Evolutionary conservation across 2,329 filamentous ascomycete genomes (phyloP).

Genomic region (Venturia pyrina): DNA sequence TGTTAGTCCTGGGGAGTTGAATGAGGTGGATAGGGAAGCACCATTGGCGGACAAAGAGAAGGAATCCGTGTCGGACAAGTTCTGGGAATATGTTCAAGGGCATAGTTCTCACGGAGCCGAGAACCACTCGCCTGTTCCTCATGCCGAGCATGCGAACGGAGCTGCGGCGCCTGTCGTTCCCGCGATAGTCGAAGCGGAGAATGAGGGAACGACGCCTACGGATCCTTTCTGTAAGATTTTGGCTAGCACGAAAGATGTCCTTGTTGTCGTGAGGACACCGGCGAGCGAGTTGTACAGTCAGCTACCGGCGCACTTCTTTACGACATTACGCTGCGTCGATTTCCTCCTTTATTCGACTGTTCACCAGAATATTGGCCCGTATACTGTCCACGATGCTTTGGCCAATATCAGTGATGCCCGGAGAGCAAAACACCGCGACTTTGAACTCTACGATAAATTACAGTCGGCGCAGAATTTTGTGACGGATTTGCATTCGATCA

Average conservation of each 20-base stretch:
- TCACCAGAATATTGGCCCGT: slow-evolving; percentile 12
- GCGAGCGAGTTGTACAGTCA: slow-evolving; percentile 12
- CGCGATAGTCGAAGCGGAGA: not conserved
- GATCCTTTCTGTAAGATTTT: slow-evolving; percentile 9
- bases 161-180: not conserved
- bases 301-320: slow-evolving; percentile 13
- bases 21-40: not conserved
- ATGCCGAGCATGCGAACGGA: slow-evolving; percentile 4
- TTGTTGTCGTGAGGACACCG: slow-evolving; percentile 14
- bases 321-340: slow-evolving; percentile 12
- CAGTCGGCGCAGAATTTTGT: slow-evolving; percentile 15
- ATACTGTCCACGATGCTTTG: slow-evolving; percentile 14
- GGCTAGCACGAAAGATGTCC: slow-evolving; percentile 8
- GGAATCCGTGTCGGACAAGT: slow-evolving; percentile 7
- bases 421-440: slow-evolving; percentile 12
- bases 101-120: slow-evolving; percentile 8
- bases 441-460: slow-evolving; percentile 13
- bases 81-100: slow-evolving; percentile 11
- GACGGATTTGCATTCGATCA: slow-evolving; percentile 16
- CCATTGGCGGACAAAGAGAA: slow-evolving; percentile 1
- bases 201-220: not conserved
- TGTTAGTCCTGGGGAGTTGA: slow-evolving; percentile 4
- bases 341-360: slow-evolving; percentile 13
- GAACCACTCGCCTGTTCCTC: slow-evolving; percentile 8
- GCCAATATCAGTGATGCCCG: slow-evolving; percentile 10